Evolutionary conservation across 2,329 filamentous ascomycete genomes (phyloP).

Genomic region (Amylocarpus encephaloides): DNA sequence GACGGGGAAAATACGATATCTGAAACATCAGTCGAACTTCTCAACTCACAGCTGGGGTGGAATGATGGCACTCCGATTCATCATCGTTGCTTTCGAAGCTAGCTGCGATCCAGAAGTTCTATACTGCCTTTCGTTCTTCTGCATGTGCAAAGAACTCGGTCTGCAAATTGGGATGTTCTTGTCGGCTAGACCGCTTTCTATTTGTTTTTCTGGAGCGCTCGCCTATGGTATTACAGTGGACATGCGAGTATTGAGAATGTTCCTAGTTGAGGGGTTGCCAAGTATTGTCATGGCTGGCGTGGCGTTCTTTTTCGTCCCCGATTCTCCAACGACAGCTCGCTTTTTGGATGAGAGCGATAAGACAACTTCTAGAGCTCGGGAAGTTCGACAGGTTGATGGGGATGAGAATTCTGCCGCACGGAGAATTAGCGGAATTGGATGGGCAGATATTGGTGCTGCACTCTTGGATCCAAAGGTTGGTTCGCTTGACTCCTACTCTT

Average conservation of each 20-base stretch:
- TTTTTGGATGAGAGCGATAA: conserved; percentile 41
- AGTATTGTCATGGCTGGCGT: conserved; percentile 47
- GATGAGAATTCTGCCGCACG: no score
- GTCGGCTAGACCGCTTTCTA: conserved; percentile 57
- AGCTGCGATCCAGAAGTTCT: conserved; percentile 32
- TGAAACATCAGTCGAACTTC: no score
- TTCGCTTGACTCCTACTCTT: conserved; percentile 25
- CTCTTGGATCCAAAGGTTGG: conserved; percentile 46
- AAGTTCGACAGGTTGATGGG: conserved; percentile 46
- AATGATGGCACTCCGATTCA: conserved; percentile 33
- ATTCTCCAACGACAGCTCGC: conserved; percentile 45
- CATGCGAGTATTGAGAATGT: conserved; percentile 51
- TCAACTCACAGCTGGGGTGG: no score
- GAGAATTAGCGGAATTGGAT: conserved; percentile 40
- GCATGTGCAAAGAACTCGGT: conserved; percentile 54
- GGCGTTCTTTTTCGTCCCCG: conserved; percentile 48
- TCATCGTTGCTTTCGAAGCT: conserved; percentile 35
- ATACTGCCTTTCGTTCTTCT: conserved; percentile 42
- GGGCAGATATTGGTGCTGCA: conserved; percentile 41
- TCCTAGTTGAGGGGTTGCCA: conserved; percentile 60
- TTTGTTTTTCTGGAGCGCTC: conserved; percentile 61
- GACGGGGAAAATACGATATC: no score
- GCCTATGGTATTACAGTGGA: conserved; percentile 64
- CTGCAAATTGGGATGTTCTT: conserved; percentile 66
- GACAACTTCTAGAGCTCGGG: conserved; percentile 47